Evolutionary conservation across 176 grass and related monocot genomes (phyloP), one percentile per base, ranked within the genome.

Genomic region (Avena sativa): DNA sequence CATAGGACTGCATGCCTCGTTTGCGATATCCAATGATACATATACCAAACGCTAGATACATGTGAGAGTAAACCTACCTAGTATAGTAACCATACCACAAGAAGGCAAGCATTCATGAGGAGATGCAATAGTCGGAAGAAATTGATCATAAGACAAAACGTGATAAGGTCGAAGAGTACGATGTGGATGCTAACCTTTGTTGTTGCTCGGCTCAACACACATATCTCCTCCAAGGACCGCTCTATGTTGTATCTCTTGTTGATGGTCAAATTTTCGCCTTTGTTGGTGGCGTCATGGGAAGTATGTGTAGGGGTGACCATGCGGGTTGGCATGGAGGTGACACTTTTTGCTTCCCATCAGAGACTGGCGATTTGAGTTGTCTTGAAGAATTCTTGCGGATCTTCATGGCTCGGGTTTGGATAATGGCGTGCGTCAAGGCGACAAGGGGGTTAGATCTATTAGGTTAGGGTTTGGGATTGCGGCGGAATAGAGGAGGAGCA

Each of bases 381-480:
- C 58, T 85, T 0, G 19, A 85, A 77, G 59, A 17, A 6, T 49
- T 65, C 46, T 50, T 77, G 5, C 58, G 72, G 12, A 85, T 85
- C 59, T 25, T 46, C 83, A 85, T 85, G 72, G 72, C 17, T 2
- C 8, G 8, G 47, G 5, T 40, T 17, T 2, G 28, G 58, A 6
- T 19, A 11, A 1, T 8, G 2, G 10, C 1, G 25, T 59, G 40
- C 14, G 17, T 25, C 1, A 17, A 44, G 50, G 57, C 3, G 6
- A 12, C 2, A 4, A 6, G 13, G 21, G 2, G 14, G 13, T 14
- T 8, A 14, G 79, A 48, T 50, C 23, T 32, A 23, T 48, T 26
- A 64, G 14, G 26, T 25, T 81, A 68, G 62, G 79, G 61, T 68
- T 81, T 81, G 46, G 25, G 46, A 81, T 81, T 81, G 46, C 43